These are phyloP conservation scores for Cochlearia excelsa DNA, from an alignment of 345 rosid genomes.

Conservation along the genomic window DNA sequence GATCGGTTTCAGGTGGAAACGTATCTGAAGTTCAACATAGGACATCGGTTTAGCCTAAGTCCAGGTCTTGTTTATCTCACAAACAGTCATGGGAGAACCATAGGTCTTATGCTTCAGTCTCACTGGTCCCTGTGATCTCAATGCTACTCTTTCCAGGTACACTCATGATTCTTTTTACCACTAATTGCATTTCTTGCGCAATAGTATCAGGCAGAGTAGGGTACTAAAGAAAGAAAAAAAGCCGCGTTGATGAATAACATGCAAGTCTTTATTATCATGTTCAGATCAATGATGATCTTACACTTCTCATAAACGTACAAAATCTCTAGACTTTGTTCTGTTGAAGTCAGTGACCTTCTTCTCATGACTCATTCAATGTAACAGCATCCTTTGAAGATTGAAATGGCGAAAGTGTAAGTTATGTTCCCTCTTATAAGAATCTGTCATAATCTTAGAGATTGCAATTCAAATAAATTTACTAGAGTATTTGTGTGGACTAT, in stretches of 20 bases:
- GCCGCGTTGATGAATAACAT: neutral
- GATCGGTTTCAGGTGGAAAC: slow-evolving; percentile 65
- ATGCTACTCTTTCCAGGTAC: slow-evolving; percentile 1
- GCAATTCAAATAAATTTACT: neutral
- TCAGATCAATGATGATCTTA: neutral
- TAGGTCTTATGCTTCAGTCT: slow-evolving; percentile 68
- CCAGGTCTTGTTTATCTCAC: slow-evolving; percentile 64
- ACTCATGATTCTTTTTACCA: slow-evolving; percentile 6
- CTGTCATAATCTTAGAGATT: neutral
- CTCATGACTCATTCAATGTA: neutral
- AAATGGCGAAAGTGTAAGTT: neutral
- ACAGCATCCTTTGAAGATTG: neutral
- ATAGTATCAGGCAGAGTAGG: neutral
- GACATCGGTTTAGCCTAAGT: slow-evolving; percentile 51
- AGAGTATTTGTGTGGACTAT: too few relatives aligned
- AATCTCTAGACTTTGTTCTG: slow-evolving; percentile 1
- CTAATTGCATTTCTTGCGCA: neutral
- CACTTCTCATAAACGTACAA: neutral
- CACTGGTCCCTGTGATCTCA: slow-evolving; percentile 62
- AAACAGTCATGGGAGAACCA: slow-evolving; percentile 45
- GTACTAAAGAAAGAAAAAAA: neutral
- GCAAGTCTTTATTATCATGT: neutral
- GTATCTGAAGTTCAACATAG: slow-evolving; percentile 50
- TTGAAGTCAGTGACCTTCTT: neutral
- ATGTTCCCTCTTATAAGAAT: neutral